Base-by-base conservation (phyloP, 129 eudicot genomes). In the Lactuca saligna region DNA sequence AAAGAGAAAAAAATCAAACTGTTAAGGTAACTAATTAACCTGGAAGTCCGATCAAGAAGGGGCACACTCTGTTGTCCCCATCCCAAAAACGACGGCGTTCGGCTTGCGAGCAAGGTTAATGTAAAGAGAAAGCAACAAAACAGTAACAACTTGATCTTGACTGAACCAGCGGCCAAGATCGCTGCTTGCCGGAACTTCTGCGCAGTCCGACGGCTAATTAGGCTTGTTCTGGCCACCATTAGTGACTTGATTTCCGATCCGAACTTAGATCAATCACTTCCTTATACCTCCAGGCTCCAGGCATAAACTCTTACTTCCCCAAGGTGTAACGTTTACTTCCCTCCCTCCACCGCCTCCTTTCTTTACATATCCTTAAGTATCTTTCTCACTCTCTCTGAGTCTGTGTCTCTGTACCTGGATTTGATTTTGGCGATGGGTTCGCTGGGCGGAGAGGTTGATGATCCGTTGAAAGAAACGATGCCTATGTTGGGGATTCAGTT, bases 171-270 rank as follows among this genome's bases (percentile, higher is more conserved):
- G 65, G 82, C 86, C 6, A 77, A 74, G 77, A 80, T 64, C 75
- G 85, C 77, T 7, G 72, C 73, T 71, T 87, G 86, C 76, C 90
- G 80, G 73, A 83, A 64, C 78, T 82, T 73, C 76, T 63, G 76
- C 4, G 69, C 87, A 75, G 82, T 74, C 70, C 97, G 88, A 17
- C 96, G 96, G 78, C 83, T 83, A 50, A 83, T 80, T 32, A 79
- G 72, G 39, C 79, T 57, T 35, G 83, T 78, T 65, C 93, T 86
- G 69, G 76, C 82, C 59, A 58, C 78, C 78, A 74, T 65, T 7
- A 66, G 3, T 20, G 57, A 48, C 61, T 8, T 12, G 65, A 67
- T 71, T 38, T 63, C 59, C 38, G 63, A 68, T 68, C 37, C 9
- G 63, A 50, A n/a, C 63, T 54, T 38, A 42, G 75, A 70, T 57